Evolutionary conservation across 169 alveolate genomes (phyloP).

Genomic region (Eimeria mitis): DNA sequence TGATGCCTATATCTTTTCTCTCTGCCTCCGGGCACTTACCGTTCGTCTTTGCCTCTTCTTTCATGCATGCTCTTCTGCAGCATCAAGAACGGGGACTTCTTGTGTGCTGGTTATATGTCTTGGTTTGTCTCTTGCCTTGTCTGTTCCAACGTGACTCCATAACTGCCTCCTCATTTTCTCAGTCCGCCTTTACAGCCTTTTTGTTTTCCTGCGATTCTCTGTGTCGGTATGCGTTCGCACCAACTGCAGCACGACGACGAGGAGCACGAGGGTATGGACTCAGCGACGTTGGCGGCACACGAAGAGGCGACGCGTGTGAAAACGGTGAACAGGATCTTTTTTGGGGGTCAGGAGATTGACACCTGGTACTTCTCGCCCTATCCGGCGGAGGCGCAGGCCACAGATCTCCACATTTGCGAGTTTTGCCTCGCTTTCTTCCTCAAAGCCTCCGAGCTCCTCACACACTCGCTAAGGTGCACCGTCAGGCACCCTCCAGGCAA

Average conservation of each 20-base stretch:
- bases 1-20: background rate
- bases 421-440: slow-evolving; percentile 96
- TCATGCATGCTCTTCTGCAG: background rate
- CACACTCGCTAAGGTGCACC: slow-evolving; percentile 93
- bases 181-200: background rate
- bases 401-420: slow-evolving; percentile 96
- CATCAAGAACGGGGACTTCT: no score
- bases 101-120: background rate
- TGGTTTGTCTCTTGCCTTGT: background rate
- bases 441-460: slow-evolving; percentile 90
- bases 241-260: slow-evolving; percentile 73
- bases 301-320: slow-evolving; percentile 97
- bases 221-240: background rate
- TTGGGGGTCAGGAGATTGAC: slow-evolving; percentile 96
- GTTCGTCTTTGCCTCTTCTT: background rate
- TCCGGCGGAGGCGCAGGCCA: slow-evolving; percentile 97
- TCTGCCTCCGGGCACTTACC: background rate
- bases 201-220: background rate
- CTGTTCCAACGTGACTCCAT: background rate
- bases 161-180: background rate
- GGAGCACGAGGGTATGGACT: slow-evolving; percentile 81
- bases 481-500: slow-evolving; percentile 99
- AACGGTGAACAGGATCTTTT: slow-evolving; percentile 95
- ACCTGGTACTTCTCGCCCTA: slow-evolving; percentile 99
- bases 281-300: slow-evolving; percentile 94